Conservation (phyloP, 192 early-diverging fungal species). For the Backusella mclennaniae region DNA sequence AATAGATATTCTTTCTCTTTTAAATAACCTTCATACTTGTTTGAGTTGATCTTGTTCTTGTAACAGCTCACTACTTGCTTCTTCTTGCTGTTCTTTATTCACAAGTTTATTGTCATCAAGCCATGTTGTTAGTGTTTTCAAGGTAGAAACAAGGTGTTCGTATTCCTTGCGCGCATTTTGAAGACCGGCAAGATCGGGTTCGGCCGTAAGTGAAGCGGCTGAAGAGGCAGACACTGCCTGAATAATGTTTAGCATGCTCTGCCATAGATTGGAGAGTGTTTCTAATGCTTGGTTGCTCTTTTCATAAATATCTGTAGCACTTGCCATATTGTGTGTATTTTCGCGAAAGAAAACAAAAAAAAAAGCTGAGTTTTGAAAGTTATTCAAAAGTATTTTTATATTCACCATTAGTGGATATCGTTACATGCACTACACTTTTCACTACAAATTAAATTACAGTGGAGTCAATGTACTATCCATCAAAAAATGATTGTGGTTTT, state of each 20-base stretch:
- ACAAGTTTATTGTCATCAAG: conserved; percentile 8
- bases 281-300: conserved; percentile 19
- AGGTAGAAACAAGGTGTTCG: conserved; percentile 6
- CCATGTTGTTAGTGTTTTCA: conserved; percentile 4
- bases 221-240: conserved; percentile 9
- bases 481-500: no score
- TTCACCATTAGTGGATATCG: no score
- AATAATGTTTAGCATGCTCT: conserved; percentile 21
- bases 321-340: background rate
- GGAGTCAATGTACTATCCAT: no score
- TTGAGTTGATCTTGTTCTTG: conserved; percentile 12
- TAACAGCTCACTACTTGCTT: background rate
- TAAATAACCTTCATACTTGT: background rate
- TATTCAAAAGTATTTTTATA: no score
- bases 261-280: conserved; percentile 19
- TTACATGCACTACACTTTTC: no score
- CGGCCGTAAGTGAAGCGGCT: conserved; percentile 10
- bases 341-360: no score
- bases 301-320: background rate
- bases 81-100: background rate
- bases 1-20: background rate
- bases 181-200: conserved; percentile 19
- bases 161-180: conserved; percentile 23
- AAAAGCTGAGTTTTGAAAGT: no score
- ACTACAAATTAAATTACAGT: no score